Conservation (phyloP, 2,329 filamentous ascomycete species). For the Ceratocystis alfenasii region DNA sequence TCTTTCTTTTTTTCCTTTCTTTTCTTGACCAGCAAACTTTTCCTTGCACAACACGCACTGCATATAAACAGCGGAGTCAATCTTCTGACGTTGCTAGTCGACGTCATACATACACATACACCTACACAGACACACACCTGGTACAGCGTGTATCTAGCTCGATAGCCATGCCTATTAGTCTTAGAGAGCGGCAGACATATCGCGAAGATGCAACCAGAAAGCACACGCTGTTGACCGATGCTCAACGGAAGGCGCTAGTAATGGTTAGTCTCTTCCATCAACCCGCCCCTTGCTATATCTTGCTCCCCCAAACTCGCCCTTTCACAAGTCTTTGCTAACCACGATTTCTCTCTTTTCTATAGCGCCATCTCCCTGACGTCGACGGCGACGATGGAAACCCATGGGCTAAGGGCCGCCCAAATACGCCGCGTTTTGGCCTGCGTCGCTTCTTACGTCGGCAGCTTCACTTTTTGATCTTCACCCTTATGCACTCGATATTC, state of each 20-base stretch:
- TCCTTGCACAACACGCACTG: neutral
- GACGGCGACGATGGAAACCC: slow-evolving; percentile 29
- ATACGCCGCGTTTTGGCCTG: slow-evolving; percentile 40
- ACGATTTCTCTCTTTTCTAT: neutral
- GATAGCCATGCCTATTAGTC: slow-evolving; percentile 27
- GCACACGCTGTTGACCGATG: slow-evolving; percentile 30
- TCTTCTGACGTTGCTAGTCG: neutral
- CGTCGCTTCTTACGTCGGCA: slow-evolving; percentile 50
- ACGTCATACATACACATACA: neutral
- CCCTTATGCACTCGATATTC: slow-evolving; percentile 66
- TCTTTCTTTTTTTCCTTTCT: neutral
- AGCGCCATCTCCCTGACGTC: slow-evolving; percentile 25
- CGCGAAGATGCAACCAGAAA: slow-evolving; percentile 31
- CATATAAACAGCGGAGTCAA: neutral
- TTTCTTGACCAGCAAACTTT: neutral
- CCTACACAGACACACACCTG: neutral
- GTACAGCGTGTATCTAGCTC: neutral
- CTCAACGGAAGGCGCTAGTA: slow-evolving; percentile 27
- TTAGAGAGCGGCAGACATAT: slow-evolving; percentile 32
- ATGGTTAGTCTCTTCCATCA: slow-evolving; percentile 20
- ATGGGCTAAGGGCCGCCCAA: slow-evolving; percentile 27
- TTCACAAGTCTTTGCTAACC: slow-evolving; percentile 17
- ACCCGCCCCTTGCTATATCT: neutral
- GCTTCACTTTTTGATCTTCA: slow-evolving; percentile 55
- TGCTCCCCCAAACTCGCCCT: neutral